Conservation (phyloP, 306 rosid genomes). For the Psophocarpus tetragonolobus region DNA sequence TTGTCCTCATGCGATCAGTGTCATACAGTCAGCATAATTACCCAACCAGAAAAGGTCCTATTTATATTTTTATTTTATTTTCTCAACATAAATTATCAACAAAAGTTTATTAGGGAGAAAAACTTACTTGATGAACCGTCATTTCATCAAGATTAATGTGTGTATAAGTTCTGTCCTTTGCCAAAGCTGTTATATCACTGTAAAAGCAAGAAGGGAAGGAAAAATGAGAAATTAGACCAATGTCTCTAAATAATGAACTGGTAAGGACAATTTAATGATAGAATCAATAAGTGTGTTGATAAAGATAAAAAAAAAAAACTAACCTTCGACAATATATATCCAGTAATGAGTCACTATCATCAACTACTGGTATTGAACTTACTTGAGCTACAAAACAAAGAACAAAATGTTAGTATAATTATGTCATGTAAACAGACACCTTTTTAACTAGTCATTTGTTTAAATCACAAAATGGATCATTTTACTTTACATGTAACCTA, state of each 20-base stretch:
- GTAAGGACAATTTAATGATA: conserved; percentile 10
- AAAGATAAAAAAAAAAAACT: conserved; percentile 43
- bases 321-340: conserved; percentile 99
- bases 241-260: conserved; percentile 19
- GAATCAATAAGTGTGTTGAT: conserved; percentile 9
- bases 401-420: conserved; percentile 9
- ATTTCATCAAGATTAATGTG: conserved; percentile 90
- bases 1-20: not conserved
- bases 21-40: conserved; percentile 26
- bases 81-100: not conserved
- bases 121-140: conserved; percentile 87
- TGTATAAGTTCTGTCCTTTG: conserved; percentile 92
- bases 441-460: conserved; percentile 1
- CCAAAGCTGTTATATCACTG: conserved; percentile 99
- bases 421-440: conserved; percentile 21
- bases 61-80: not conserved
- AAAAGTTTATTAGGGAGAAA: not conserved
- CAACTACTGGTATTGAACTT: conserved; percentile 95
- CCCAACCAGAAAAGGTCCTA: not conserved
- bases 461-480: conserved; percentile 1
- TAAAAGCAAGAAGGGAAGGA: conserved; percentile 24
- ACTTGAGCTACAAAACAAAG: conserved; percentile 76
- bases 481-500: conserved; percentile 18
- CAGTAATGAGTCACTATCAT: conserved; percentile 83
- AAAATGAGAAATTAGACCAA: conserved; percentile 30